Evolutionary conservation across 441 rosid genomes (phyloP).

Genomic region (Erodium moschatum): DNA sequence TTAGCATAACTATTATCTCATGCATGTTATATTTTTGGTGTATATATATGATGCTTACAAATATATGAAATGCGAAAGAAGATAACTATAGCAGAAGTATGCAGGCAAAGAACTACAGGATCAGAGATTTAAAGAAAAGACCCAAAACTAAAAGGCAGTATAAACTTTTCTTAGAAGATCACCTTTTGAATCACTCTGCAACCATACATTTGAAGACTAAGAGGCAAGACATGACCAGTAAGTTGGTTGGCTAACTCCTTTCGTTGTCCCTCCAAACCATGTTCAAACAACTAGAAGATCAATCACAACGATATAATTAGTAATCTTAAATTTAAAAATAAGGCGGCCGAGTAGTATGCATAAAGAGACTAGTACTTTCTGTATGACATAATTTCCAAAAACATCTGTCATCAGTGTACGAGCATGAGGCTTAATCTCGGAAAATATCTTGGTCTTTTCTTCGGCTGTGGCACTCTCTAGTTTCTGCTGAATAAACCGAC

Average conservation of each 20-base stretch:
- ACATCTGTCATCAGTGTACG: slow-evolving; percentile 80
- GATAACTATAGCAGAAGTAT: neutral
- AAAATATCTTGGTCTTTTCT: slow-evolving; percentile 74
- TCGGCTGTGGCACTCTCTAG: slow-evolving; percentile 71
- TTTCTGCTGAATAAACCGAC: slow-evolving; percentile 86
- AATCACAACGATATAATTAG: slow-evolving; percentile 3
- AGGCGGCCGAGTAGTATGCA: neutral
- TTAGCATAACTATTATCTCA: neutral
- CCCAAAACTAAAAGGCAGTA: slow-evolving; percentile 1
- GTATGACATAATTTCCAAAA: slow-evolving; percentile 87
- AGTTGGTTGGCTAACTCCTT: slow-evolving; percentile 65
- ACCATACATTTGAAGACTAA: slow-evolving; percentile 54
- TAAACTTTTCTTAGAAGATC: neutral
- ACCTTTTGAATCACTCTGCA: slow-evolving; percentile 4
- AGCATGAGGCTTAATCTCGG: slow-evolving; percentile 75
- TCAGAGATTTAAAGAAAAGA: slow-evolving; percentile 20
- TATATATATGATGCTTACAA: slow-evolving; percentile 19
- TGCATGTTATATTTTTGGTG: neutral
- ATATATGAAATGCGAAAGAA: slow-evolving; percentile 19
- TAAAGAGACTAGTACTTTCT: slow-evolving; percentile 43
- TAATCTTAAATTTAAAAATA: neutral
- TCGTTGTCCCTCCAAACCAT: slow-evolving; percentile 55
- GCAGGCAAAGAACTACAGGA: neutral
- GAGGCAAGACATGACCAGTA: slow-evolving; percentile 58
- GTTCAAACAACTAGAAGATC: slow-evolving; percentile 60